Evolutionary conservation across 2,329 filamentous ascomycete genomes (phyloP).

Genomic region (Fusarium odoratissimum): DNA sequence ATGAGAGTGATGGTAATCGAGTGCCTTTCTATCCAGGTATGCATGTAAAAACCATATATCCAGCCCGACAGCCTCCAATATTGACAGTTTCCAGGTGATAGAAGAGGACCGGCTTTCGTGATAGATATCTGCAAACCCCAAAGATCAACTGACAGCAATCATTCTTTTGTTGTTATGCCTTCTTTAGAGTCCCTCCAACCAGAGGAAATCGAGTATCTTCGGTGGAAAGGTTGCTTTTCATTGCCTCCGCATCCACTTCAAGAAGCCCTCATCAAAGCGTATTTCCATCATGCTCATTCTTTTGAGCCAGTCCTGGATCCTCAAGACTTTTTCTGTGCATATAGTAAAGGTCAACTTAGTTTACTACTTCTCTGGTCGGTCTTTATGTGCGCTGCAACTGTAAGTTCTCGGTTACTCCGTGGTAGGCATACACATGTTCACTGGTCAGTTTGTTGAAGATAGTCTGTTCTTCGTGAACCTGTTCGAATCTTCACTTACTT

Average conservation of each 20-base stretch:
- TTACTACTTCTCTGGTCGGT: not conserved
- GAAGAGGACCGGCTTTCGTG: not conserved
- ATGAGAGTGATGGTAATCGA: not conserved
- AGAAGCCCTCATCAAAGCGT: not conserved
- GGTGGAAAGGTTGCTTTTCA: not conserved
- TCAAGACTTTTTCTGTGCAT: not conserved
- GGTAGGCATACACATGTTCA: not conserved
- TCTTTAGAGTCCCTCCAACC: not conserved
- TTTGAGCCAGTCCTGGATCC: not conserved
- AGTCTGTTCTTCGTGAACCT: not conserved
- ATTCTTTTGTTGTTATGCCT: not conserved
- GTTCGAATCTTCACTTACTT: not conserved
- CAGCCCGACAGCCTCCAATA: accelerated
- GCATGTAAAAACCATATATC: accelerated
- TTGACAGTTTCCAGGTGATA: not conserved
- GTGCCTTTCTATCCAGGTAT: not conserved
- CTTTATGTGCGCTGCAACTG: not conserved
- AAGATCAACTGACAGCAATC: not conserved
- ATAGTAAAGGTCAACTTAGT: not conserved
- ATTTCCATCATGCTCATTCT: not conserved
- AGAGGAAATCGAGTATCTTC: not conserved
- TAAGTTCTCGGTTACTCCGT: not conserved
- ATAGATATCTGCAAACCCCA: not conserved
- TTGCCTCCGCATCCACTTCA: not conserved
- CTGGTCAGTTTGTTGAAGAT: not conserved